Conservation (phyloP, 1,284 basidiomycete species). For the Boletellus sp. region DNA sequence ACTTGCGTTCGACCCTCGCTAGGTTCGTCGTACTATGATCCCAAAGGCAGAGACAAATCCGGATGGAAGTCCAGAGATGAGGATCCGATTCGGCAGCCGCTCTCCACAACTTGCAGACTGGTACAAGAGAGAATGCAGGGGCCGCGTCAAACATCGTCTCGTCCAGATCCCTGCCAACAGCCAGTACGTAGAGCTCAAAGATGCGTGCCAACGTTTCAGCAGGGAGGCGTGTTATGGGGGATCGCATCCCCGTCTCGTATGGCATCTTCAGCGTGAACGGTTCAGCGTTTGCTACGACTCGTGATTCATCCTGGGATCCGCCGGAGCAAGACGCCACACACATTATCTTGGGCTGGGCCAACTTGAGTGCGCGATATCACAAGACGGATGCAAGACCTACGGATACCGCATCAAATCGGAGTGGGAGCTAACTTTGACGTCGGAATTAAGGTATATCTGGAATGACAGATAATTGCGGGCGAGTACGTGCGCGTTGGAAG, state of each 20-base stretch:
- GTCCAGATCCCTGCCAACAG: too few relatives aligned
- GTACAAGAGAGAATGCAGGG: too few relatives aligned
- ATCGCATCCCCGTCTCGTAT: neutral
- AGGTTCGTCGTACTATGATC: conserved; percentile 3
- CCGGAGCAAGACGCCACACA: neutral
- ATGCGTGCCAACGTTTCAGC: conserved; percentile 12
- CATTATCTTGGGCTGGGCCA: too few relatives aligned
- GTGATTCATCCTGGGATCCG: neutral
- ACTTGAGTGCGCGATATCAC: too few relatives aligned
- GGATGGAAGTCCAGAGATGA: conserved; percentile 17
- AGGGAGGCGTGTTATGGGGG: conserved; percentile 9
- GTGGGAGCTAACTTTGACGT: too few relatives aligned
- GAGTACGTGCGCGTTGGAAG: too few relatives aligned
- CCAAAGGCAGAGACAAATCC: conserved; percentile 5
- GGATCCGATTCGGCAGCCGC: conserved; percentile 8
- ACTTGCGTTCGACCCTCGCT: neutral
- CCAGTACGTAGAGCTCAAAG: conserved; percentile 11
- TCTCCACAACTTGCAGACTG: conserved; percentile 19
- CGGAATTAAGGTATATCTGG: too few relatives aligned
- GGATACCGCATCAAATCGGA: too few relatives aligned
- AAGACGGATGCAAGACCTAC: too few relatives aligned
- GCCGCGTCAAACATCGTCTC: too few relatives aligned
- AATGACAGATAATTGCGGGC: too few relatives aligned
- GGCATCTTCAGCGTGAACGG: neutral
- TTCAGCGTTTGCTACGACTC: neutral